Evolutionary conservation across 768 basidiomycete species (phyloP), one percentile per base, ranked within the genome.

Genomic region (Exidia glandulosa): DNA sequence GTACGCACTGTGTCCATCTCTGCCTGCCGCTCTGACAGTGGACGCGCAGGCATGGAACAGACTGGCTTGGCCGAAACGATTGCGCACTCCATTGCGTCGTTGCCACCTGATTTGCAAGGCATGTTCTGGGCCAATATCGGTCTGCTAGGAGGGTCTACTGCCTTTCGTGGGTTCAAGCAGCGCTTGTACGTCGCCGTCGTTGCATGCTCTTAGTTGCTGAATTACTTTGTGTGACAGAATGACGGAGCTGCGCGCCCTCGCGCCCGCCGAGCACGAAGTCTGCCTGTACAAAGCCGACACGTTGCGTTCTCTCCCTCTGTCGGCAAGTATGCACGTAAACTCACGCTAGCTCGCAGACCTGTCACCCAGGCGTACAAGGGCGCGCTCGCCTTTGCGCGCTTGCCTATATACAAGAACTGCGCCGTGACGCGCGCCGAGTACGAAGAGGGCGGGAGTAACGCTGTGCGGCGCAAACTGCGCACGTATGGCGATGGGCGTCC

Each of bases 71-170:
- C 90, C 34, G 80, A 79, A 59, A 83, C 86, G 12, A 82, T 97
- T 61, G 87, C 88, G 41, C 69, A 80, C 59, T 87, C 87, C 60
- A 92, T 98, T 67, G 76, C 80, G 0, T 72, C 80, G 32, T 81
- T 97, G 61, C 90, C 91, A 0, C 75, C 79, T 57, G 91, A 94
- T 66, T 66, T 94, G 29, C 90, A 86, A 64, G 94, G 91, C 33
- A 84, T 98, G 87, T 96, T 93, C 72, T 98, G 93, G 93, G 84
- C 84, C 33, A 91, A 97, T 70, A 93, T 98, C 62, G 89, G 88
- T 13, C 73, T 95, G 63, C 82, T 93, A 66, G 94, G 94, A 56
- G 94, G 94, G 14, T 87, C 81, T 70, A 82, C 83, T 16, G 81
- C 81, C 65, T 83, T 94, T 64, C 77, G 83, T 47, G 88, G 87